Base-by-base conservation (phyloP, 331 rosid species). In the Dryas integrifolia region DNA sequence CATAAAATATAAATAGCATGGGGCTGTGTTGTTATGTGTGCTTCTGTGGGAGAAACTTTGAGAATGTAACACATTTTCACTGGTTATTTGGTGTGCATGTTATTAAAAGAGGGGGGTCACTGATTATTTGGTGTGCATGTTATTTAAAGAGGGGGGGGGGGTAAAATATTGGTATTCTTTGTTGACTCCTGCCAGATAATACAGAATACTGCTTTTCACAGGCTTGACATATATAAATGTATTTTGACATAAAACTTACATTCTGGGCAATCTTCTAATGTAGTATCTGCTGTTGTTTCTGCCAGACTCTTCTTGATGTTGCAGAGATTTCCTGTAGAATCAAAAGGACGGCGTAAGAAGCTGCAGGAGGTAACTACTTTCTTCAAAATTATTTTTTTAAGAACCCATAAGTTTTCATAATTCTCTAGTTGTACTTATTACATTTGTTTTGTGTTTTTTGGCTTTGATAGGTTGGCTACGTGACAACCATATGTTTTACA, bases 331-430 rank as follows among this genome's bases (percentile, higher is more conserved):
- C 98, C 98, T 58, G 96, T 95, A 21, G 98, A 95, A 82, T 95
- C 98, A 74, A 95, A 91, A 82, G 98, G 97, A 46, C 86, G 97
- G 45, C 96, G 98, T 3, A 95, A 95, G 90, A 95, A 95, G 96
- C 93, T 95, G 76, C 98, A 91, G 80, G 98, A 95, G 96, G 98
- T 92, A 83, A 76, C 60, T 48, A 43, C 70, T 61, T 30, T 30
- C 62, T 69, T 67, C 65, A 79, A 43, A 14, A 67, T 24, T 35
- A 1, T 58, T 52, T 11, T 10, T 11, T 53, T 16, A 6, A 10
- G 38, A 5, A 51, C n/a, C 75, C 7, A 0, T 7, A 11, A 56
- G 30, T 65, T 40, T 13, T 38, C 12, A 15, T 46, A 15, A 61
- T 66, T 72, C 58, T 40, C 14, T 65, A 7, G 11, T 13, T 45